Evolutionary conservation across 768 basidiomycete genomes (phyloP).

Genomic region (Panus rudis): DNA sequence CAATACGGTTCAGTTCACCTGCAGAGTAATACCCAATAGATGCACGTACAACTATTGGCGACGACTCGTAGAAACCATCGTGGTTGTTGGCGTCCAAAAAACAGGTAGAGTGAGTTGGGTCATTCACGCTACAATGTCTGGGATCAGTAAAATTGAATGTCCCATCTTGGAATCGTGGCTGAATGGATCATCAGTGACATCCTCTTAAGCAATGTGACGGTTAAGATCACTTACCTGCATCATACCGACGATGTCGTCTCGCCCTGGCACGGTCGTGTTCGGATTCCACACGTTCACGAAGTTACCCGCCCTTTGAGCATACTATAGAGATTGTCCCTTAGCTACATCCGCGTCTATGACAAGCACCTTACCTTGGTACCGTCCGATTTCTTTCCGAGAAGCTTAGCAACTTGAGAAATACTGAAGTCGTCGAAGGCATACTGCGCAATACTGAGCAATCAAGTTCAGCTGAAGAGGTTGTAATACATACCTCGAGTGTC

Average conservation of each 20-base stretch:
- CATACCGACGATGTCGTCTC: conserved; percentile 42
- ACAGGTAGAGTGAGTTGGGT: conserved; percentile 50
- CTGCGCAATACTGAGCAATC: conserved; percentile 27
- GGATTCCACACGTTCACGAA: conserved; percentile 57
- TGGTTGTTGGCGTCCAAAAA: conserved; percentile 47
- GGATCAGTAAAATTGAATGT: conserved; percentile 61
- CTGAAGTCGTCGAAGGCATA: conserved; percentile 60
- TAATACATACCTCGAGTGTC: conserved; percentile 42
- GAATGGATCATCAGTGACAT: neutral
- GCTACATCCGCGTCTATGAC: neutral
- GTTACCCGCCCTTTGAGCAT: conserved; percentile 46
- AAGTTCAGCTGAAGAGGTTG: neutral
- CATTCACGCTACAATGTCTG: conserved; percentile 58
- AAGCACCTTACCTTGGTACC: conserved; percentile 37
- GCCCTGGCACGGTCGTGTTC: conserved; percentile 43
- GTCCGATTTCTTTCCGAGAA: conserved; percentile 43
- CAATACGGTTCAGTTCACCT: no score
- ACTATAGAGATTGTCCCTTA: conserved; percentile 27
- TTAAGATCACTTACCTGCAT: conserved; percentile 42
- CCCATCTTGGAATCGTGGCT: conserved; percentile 52
- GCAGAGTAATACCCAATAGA: neutral
- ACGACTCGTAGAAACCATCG: conserved; percentile 63
- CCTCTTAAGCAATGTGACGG: neutral
- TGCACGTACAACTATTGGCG: conserved; percentile 44
- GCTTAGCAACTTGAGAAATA: conserved; percentile 56